Evolutionary conservation across 2,329 filamentous ascomycete genomes (phyloP).

Genomic region (Pseudocercospora eumusae): DNA sequence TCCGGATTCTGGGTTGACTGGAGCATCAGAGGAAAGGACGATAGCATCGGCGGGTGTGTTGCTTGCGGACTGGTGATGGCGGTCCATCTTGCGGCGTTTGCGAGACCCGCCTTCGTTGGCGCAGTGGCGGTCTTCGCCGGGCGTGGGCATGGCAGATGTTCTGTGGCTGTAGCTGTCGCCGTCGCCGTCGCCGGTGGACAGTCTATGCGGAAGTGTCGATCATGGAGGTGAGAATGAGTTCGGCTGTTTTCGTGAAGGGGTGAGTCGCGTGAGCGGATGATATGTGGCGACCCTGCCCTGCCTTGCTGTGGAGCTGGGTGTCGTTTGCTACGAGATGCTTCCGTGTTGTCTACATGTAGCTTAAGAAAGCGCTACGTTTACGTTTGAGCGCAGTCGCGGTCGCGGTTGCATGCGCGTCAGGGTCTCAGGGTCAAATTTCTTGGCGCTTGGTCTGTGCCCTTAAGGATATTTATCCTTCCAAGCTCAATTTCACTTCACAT

Average conservation of each 20-base stretch:
- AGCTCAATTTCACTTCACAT: too few relatives aligned
- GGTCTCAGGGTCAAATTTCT: background rate
- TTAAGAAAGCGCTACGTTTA: background rate
- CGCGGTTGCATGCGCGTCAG: background rate
- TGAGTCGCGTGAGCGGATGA: too few relatives aligned
- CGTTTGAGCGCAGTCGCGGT: background rate
- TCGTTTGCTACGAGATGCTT: constrained; percentile 7
- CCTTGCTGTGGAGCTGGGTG: background rate
- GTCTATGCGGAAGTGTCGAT: background rate
- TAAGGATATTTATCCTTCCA: too few relatives aligned
- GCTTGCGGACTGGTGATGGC: constrained; percentile 21
- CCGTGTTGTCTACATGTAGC: too few relatives aligned
- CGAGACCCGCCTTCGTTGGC: constrained; percentile 28
- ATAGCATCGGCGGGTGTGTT: constrained; percentile 18
- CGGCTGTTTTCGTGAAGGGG: background rate
- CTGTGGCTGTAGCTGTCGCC: too few relatives aligned
- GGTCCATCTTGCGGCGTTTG: constrained; percentile 31
- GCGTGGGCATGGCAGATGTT: constrained; percentile 19
- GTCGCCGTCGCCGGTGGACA: background rate
- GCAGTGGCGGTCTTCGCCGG: constrained; percentile 21
- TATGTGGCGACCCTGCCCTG: background rate
- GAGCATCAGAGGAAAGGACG: constrained; percentile 15
- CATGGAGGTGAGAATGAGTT: background rate
- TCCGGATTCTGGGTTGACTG: constrained; percentile 13
- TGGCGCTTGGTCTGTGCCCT: background rate